These are phyloP conservation scores for Wilhelminamyces savonicus DNA, from an alignment of 805 yeast species.

Conservation along the genomic window DNA sequence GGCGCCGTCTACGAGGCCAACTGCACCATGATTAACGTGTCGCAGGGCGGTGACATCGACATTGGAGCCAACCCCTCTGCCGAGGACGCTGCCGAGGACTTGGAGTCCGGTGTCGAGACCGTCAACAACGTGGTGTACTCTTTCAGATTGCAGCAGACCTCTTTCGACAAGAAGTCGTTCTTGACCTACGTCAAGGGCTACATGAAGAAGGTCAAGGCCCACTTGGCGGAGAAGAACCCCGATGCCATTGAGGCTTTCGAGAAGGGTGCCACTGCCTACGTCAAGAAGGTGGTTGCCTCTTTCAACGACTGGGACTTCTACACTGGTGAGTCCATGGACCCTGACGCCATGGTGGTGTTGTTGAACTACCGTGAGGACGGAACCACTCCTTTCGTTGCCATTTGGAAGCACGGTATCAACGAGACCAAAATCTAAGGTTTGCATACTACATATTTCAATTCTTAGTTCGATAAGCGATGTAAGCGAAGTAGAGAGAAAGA, in stretches of 20 bases:
- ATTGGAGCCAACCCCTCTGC: constrained; percentile 99
- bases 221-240: constrained; percentile 85
- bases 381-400: constrained; percentile 91
- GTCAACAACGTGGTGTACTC: constrained; percentile 99
- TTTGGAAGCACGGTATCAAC: constrained; percentile 98
- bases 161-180: constrained; percentile 97
- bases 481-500: not conserved
- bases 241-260: constrained; percentile 83
- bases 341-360: constrained; percentile 96
- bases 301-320: constrained; percentile 99
- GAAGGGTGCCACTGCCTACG: constrained; percentile 95
- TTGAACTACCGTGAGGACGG: constrained; percentile 99
- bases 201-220: constrained; percentile 94
- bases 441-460: constrained; percentile 1
- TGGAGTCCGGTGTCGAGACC: constrained; percentile 80
- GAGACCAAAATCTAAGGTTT: constrained; percentile 77
- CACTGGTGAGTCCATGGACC: constrained; percentile 99
- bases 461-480: not conserved
- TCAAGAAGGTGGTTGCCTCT: constrained; percentile 90
- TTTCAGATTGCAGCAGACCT: constrained; percentile 94
- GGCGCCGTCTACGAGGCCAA: constrained; percentile 94
- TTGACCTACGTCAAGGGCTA: constrained; percentile 95
- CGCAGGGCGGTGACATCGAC: constrained; percentile 82
- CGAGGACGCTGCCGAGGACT: constrained; percentile 81
- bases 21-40: constrained; percentile 86